Base-by-base conservation (phyloP, 1,284 basidiomycete species). In the Sparassis latifolia region DNA sequence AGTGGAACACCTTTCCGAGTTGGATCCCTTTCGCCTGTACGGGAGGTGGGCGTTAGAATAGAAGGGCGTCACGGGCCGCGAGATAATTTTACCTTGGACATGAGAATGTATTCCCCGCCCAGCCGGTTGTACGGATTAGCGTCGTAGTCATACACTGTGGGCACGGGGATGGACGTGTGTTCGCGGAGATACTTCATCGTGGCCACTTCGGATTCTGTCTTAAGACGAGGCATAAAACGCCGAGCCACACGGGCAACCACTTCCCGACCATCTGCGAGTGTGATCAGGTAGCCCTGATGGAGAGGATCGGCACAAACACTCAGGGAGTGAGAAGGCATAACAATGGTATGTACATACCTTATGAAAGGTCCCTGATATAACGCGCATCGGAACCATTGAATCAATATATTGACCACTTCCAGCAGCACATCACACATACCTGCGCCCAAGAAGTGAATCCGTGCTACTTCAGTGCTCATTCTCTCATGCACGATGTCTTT, bases 191-290 rank as follows among this genome's bases (percentile, higher is more conserved):
- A 91, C 32, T 77, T 74, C 72, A 91, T 81, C 0, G 88, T 91
- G 2, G 88, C 88, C 12, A 89, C 83, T 63, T 91, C 89, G 0
- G 86, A 89, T 64, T 86, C 84, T 3, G 84, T 89, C 71, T 91
- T 91, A 56, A 88, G 73, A 33, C 83, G 77, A 2, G 87, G 84
- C 86, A 90, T 89, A 66, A 86, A 89, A 10, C 85, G 78, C 45
- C 87, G 82, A 2, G 88, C 88, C 29, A 91, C 85, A 38, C 87
- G 79, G 3, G 84, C 85, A 7, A 91, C 80, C 30, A 91, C 64
- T 52, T 85, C 75, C 48, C 74, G 72, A 12, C 74, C 69, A 59
- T 84, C 77, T 30, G 66, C 70, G n/a, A 90, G 74, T 3, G 79
- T 84, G 51, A 90, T 70, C 3, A 87, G 75, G 69, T 89, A 90